A percentile compares a stretch with the other conserved stretches of the same genome.
Evolutionary conservation across 2,329 filamentous ascomycete genomes (phyloP).

Genomic region (Phaeosphaeriaceae sp.): DNA sequence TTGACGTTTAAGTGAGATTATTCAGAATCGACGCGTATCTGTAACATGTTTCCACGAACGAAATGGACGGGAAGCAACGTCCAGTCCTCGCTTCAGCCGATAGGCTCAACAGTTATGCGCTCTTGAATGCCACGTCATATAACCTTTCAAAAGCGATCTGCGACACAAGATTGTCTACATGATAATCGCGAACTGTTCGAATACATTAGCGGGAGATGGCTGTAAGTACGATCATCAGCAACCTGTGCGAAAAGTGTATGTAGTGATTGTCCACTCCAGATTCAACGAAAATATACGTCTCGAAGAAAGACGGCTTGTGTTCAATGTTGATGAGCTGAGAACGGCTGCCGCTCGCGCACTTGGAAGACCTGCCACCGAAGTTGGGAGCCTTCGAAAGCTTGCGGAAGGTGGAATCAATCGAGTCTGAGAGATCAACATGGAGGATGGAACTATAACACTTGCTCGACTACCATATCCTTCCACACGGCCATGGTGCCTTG

Average conservation of each 20-base stretch:
- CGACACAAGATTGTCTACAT: no score
- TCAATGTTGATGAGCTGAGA: constrained; percentile 30
- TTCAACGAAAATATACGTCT: constrained; percentile 32
- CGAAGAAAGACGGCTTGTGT: constrained; percentile 22
- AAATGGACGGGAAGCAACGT: no score
- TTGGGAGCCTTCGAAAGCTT: constrained; percentile 38
- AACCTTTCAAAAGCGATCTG: no score
- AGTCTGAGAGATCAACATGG: constrained; percentile 38
- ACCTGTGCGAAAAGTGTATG: neutral
- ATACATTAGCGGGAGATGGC: constrained; percentile 38
- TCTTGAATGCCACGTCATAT: no score
- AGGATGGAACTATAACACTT: constrained; percentile 35
- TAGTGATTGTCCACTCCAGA: constrained; percentile 3
- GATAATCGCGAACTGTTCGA: constrained; percentile 17
- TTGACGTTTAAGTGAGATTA: no score
- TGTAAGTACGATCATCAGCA: constrained; percentile 20
- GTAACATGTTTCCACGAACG: no score
- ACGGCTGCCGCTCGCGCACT: constrained; percentile 26
- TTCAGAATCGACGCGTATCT: no score
- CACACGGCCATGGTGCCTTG: constrained; percentile 33
- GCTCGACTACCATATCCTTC: constrained; percentile 45
- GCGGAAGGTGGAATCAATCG: constrained; percentile 49
- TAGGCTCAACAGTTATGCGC: no score
- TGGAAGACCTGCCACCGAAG: constrained; percentile 18
- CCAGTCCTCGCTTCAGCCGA: no score